phyloP scores from a whole-genome alignment of 1,284 basidiomycete species.

The Leccinum colubrinum region DNA sequence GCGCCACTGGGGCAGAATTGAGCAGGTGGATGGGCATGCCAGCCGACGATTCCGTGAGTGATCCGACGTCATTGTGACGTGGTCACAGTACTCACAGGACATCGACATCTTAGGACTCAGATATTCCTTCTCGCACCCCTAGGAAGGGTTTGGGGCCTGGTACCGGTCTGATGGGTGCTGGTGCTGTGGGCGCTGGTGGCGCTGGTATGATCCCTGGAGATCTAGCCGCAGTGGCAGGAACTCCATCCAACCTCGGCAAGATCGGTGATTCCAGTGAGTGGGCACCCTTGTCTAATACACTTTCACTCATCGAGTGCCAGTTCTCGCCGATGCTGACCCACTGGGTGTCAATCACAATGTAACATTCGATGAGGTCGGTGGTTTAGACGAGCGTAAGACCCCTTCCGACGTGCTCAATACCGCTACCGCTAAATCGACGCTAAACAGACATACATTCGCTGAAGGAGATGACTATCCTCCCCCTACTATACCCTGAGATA shows the following conservation, averaged over 20 bases:
- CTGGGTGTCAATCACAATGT: constrained; percentile 93
- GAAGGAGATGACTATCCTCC: constrained; percentile 98
- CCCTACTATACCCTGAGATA: constrained; percentile 95
- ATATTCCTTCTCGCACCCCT: constrained; percentile 62
- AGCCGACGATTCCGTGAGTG: constrained; percentile 66
- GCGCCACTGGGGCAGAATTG: constrained; percentile 70
- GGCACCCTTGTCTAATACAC: neutral
- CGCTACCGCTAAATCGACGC: constrained; percentile 1
- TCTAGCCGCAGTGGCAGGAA: constrained; percentile 59
- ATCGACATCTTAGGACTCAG: constrained; percentile 67
- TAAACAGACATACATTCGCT: constrained; percentile 87
- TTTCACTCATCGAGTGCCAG: constrained; percentile 36
- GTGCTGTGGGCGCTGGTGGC: constrained; percentile 43
- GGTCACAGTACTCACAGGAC: constrained; percentile 4
- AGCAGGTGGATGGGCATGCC: constrained; percentile 71
- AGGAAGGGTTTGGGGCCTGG: constrained; percentile 57
- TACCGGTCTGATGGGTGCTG: constrained; percentile 53
- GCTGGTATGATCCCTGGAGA: constrained; percentile 59
- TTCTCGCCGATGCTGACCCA: constrained; percentile 95
- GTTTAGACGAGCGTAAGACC: constrained; percentile 85
- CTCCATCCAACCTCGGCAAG: constrained; percentile 80
- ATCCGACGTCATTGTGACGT: neutral
- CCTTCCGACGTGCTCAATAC: neutral
- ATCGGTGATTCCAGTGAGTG: constrained; percentile 69
- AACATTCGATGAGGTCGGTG: constrained; percentile 97